A percentile compares a stretch with the other conserved stretches of the same genome.
These are phyloP conservation scores for Hanseniaspora nectarophila DNA, from an alignment of 805 yeast genomes.

Conservation along the genomic window DNA sequence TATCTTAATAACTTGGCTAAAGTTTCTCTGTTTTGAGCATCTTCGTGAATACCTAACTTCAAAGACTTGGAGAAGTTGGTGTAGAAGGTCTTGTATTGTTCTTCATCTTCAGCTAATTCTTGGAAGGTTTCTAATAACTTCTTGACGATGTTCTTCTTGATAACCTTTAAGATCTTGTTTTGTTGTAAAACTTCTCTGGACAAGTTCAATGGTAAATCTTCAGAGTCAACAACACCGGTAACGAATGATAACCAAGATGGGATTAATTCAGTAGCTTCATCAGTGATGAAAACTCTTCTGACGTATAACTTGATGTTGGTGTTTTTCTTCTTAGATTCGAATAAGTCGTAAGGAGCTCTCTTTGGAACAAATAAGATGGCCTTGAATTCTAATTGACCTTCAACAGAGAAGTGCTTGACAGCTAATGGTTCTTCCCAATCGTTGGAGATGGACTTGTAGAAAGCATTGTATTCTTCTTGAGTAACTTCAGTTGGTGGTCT, in stretches of 20 bases:
- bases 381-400: slow-evolving; percentile 98
- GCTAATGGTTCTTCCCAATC: slow-evolving; percentile 99
- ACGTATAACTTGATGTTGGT: slow-evolving; percentile 96
- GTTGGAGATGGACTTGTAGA: slow-evolving; percentile 97
- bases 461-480: slow-evolving; percentile 96
- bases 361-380: slow-evolving; percentile 95
- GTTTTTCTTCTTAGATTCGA: slow-evolving; percentile 98
- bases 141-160: slow-evolving; percentile 98
- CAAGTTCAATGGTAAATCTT: slow-evolving; percentile 97
- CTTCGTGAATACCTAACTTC: slow-evolving; percentile 98
- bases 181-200: slow-evolving; percentile 99
- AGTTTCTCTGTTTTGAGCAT: slow-evolving; percentile 90
- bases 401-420: slow-evolving; percentile 98
- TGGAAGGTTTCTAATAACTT: slow-evolving; percentile 96
- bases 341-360: slow-evolving; percentile 98
- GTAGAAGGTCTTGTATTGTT: slow-evolving; percentile 97
- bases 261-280: slow-evolving; percentile 96
- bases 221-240: slow-evolving; percentile 99
- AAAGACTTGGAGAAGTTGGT: slow-evolving; percentile 94
- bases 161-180: slow-evolving; percentile 98
- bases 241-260: slow-evolving; percentile 98
- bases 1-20: slow-evolving; percentile 93
- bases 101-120: slow-evolving; percentile 98
- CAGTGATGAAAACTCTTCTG: slow-evolving; percentile 98
- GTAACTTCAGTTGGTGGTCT: slow-evolving; percentile 96